These are phyloP conservation scores for Chenopodium suecicum DNA, from an alignment of 148 eudicot species.

Conservation along the genomic window DNA sequence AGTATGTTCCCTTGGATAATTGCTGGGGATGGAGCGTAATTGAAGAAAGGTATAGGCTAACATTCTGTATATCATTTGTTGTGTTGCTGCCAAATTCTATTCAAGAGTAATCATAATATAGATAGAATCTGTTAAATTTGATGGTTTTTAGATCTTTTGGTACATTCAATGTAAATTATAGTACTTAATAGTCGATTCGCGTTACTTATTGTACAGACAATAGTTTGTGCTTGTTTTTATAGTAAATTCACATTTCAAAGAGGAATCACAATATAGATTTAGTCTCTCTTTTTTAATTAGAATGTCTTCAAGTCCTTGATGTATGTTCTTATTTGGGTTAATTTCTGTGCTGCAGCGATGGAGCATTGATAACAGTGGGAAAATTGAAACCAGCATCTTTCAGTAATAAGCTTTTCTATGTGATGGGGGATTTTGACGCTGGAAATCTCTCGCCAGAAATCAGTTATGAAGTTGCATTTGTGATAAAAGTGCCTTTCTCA, in stretches of 20 bases:
- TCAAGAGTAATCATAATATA: not conserved
- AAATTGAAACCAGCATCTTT: slow-evolving; percentile 24
- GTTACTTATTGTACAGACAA: too few species aligned
- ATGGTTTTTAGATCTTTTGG: too few species aligned
- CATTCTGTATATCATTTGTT: not conserved
- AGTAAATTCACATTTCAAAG: slow-evolving; percentile 13
- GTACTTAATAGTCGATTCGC: too few species aligned
- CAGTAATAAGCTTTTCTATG: slow-evolving; percentile 39
- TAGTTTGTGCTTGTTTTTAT: too few species aligned
- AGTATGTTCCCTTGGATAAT: too few species aligned
- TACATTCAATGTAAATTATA: too few species aligned
- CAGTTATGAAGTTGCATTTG: slow-evolving; percentile 42
- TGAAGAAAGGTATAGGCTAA: slow-evolving; percentile 5
- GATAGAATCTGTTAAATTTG: too few species aligned
- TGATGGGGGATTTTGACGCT: slow-evolving; percentile 44
- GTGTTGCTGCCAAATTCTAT: not conserved
- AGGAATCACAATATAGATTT: not conserved
- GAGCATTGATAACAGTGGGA: slow-evolving; percentile 29
- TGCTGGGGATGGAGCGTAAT: not conserved
- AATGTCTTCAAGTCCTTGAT: not conserved
- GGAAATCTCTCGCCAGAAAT: slow-evolving; percentile 45
- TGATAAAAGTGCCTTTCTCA: slow-evolving; percentile 45
- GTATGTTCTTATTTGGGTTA: not conserved
- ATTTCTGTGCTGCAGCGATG: not conserved
- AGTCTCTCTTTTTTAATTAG: slow-evolving; percentile 14